Conservation (phyloP, 345 rosid genomes). For the Triadica sebifera region DNA sequence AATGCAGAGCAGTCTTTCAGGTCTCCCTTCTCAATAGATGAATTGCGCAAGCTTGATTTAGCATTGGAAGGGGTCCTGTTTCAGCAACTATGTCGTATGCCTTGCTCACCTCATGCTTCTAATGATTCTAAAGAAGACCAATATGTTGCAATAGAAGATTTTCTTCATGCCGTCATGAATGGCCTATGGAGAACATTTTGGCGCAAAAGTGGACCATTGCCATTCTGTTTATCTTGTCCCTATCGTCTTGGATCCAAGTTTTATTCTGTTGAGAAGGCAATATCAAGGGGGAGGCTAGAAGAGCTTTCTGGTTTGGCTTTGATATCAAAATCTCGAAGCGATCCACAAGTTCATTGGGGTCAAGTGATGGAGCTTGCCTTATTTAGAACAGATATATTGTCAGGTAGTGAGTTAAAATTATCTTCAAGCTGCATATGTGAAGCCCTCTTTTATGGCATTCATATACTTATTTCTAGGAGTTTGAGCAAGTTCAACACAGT, state of each 20-base stretch:
- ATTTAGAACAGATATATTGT: constrained; percentile 42
- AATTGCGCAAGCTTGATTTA: constrained; percentile 51
- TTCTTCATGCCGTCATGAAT: constrained; percentile 44
- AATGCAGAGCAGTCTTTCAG: constrained; percentile 32
- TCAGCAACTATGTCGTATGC: constrained; percentile 62
- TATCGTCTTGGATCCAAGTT: constrained; percentile 53
- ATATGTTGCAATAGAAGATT: constrained; percentile 56
- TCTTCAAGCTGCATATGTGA: constrained; percentile 50
- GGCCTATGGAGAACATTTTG: constrained; percentile 70
- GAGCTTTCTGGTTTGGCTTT: constrained; percentile 57
- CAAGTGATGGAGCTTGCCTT: constrained; percentile 47
- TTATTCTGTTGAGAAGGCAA: constrained; percentile 48
- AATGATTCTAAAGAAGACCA: constrained; percentile 37
- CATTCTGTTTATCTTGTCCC: constrained; percentile 46
- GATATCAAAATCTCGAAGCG: constrained; percentile 39
- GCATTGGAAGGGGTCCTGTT: constrained; percentile 63
- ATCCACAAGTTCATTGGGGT: constrained; percentile 47
- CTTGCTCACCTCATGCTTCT: constrained; percentile 37
- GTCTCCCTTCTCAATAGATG: constrained; percentile 50
- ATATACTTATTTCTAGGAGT: constrained; percentile 50
- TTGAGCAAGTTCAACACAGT: constrained; percentile 38
- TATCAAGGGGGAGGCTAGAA: constrained; percentile 46
- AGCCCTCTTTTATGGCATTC: constrained; percentile 61
- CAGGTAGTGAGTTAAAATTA: constrained; percentile 41
- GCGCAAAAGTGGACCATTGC: constrained; percentile 50